A percentile compares a stretch with the other conserved stretches of the same genome.
Evolutionary conservation across 331 rosid species (phyloP).

Genomic region (Erythrophleum ivorense): DNA sequence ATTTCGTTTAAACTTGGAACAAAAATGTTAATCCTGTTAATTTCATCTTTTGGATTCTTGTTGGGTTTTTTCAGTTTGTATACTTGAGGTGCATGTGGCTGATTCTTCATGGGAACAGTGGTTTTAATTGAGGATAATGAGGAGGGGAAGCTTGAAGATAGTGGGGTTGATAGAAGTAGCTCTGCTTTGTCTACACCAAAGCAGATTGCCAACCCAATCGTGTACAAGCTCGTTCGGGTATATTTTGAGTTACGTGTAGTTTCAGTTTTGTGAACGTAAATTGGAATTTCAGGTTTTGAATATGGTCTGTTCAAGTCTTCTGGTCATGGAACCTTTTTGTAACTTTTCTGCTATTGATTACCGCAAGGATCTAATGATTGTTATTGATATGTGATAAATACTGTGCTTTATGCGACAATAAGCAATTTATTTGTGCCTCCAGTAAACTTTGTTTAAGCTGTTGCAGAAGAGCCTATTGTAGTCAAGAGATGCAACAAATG

Average conservation of each 20-base stretch:
- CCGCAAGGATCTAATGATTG: background rate
- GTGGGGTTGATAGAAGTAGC: constrained; percentile 60
- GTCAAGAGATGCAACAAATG: background rate
- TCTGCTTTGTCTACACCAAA: constrained; percentile 65
- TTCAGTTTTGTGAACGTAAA: constrained; percentile 32
- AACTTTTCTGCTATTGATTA: background rate
- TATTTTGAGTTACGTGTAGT: background rate
- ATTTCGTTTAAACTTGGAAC: background rate
- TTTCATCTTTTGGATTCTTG: constrained; percentile 33
- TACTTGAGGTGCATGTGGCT: constrained; percentile 87
- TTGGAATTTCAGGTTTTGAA: constrained; percentile 1
- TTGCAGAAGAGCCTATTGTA: background rate
- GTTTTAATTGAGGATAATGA: constrained; percentile 79
- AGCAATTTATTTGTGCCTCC: background rate
- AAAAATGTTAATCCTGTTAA: constrained; percentile 4
- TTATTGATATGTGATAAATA: background rate
- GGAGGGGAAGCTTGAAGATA: constrained; percentile 67
- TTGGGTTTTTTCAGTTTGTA: constrained; percentile 63
- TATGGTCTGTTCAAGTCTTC: constrained; percentile 6
- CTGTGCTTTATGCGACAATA: constrained; percentile 13
- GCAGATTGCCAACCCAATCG: constrained; percentile 83
- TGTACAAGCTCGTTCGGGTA: constrained; percentile 99
- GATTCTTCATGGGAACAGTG: constrained; percentile 86
- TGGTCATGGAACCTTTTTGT: background rate
- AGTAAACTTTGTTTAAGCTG: too few species aligned